A percentile compares a stretch with the other conserved stretches of the same genome.
Evolutionary conservation across 2,329 filamentous ascomycete genomes (phyloP).

Genomic region (Leptographium procerum): DNA sequence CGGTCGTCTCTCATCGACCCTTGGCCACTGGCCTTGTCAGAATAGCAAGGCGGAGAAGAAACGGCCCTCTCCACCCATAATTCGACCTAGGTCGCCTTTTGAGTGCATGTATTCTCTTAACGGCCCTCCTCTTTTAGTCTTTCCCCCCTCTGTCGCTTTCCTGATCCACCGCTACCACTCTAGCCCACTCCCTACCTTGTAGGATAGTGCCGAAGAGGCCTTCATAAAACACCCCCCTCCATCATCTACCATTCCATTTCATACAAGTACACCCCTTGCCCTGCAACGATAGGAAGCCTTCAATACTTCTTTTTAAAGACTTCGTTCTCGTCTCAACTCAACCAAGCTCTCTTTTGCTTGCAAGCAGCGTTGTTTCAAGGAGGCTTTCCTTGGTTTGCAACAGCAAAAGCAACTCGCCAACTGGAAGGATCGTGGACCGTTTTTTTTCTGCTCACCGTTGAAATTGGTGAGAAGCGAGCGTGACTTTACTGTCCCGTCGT

Average conservation of each 20-base stretch:
- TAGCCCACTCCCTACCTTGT: slow-evolving; percentile 8
- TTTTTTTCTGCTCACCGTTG: not conserved
- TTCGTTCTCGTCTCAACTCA: slow-evolving; percentile 17
- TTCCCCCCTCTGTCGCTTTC: slow-evolving; percentile 14
- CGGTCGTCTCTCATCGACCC: slow-evolving; percentile 1
- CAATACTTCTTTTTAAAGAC: slow-evolving; percentile 17
- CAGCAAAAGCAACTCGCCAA: not conserved
- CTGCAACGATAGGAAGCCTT: slow-evolving; percentile 26
- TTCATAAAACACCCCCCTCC: slow-evolving; percentile 36
- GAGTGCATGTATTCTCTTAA: slow-evolving; percentile 4
- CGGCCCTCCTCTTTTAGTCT: slow-evolving; percentile 15
- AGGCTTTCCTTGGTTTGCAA: not conserved
- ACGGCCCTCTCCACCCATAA: slow-evolving; percentile 3
- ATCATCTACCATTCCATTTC: slow-evolving; percentile 35
- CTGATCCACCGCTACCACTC: slow-evolving; percentile 21
- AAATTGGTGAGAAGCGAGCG: not conserved
- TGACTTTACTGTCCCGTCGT: not conserved
- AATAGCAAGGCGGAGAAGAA: slow-evolving; percentile 7
- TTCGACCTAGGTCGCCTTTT: slow-evolving; percentile 4
- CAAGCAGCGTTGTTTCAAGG: slow-evolving; percentile 2
- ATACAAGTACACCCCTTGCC: slow-evolving; percentile 37
- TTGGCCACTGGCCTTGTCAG: not conserved
- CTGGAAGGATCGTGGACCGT: not conserved
- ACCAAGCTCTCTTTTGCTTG: slow-evolving; percentile 6
- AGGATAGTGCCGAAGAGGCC: slow-evolving; percentile 36